Conservation (phyloP, 2,329 filamentous ascomycete species). For the Ophiocordyceps polyrhachis-furcata region DNA sequence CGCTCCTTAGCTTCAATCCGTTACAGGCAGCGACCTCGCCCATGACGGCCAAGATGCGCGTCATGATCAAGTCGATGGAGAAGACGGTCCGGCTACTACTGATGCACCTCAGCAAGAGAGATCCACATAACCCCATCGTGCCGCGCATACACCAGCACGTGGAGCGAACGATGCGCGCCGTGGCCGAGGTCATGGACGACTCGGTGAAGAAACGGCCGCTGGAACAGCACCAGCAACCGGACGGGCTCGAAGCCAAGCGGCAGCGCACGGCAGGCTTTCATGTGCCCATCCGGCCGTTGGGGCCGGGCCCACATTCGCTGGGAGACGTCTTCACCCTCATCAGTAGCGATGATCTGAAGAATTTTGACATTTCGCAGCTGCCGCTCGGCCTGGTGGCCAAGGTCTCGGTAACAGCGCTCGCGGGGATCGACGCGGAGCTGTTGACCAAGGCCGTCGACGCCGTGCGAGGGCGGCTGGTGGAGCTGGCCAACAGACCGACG, state of each 20-base stretch:
- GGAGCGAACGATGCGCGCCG: slow-evolving; percentile 61
- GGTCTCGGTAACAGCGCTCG: slow-evolving; percentile 64
- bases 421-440: slow-evolving; percentile 47
- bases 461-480: slow-evolving; percentile 29
- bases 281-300: slow-evolving; percentile 48
- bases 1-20: slow-evolving; percentile 82
- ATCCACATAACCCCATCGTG: slow-evolving; percentile 58
- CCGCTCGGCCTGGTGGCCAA: slow-evolving; percentile 58
- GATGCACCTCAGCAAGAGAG: slow-evolving; percentile 69
- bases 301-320: slow-evolving; percentile 57
- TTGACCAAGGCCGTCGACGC: slow-evolving; percentile 56
- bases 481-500: slow-evolving; percentile 30
- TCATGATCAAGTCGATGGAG: slow-evolving; percentile 85
- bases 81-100: slow-evolving; percentile 75
- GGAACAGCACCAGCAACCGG: slow-evolving; percentile 47
- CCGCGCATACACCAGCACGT: slow-evolving; percentile 74
- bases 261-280: slow-evolving; percentile 38
- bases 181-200: slow-evolving; percentile 65
- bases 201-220: slow-evolving; percentile 57
- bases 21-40: slow-evolving; percentile 60
- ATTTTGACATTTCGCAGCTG: slow-evolving; percentile 68
- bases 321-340: slow-evolving; percentile 80
- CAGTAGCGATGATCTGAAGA: slow-evolving; percentile 47
- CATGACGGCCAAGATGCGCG: slow-evolving; percentile 59
- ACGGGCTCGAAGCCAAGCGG: slow-evolving; percentile 67